Evolutionary conservation across 176 grass and related monocot genomes (phyloP), one percentile per base, ranked within the genome.

Genomic region (Tuctoria greenei): DNA sequence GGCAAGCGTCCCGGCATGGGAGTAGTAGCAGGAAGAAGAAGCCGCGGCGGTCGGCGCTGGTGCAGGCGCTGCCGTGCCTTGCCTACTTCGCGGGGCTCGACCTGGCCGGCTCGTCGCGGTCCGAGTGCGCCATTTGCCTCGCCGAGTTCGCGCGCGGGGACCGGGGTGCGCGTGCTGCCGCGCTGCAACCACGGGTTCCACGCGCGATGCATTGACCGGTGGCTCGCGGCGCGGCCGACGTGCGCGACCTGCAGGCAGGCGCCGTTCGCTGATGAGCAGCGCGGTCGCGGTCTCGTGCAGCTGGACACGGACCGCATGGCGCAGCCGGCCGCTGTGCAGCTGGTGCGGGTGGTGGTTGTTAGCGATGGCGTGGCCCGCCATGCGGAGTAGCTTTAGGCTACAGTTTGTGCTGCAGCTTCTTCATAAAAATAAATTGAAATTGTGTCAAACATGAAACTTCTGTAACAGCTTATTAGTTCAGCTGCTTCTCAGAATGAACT

Each of bases 41-140:
- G 64, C 51, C 3, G 42, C 28, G 39, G 0, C 1, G 13, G 8
- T 6, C 57, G 39, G 40, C 28, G 47, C 44, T 71, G 61, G 70
- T 28, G 7, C 63, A 15, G 35, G 76, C 63, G n/a, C 64, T 95
- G 17, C 83, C 86, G 9, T 67, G 56, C 11, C 25, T 79, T 49
- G 73, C 65, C 7, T 95, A 89, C 79, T 77, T 81, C 8, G 35
- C 74, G 5, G 82, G 31, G 36, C 61, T 88, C 8, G 61, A 86
- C 69, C 58, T 91, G 74, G 79, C 79, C 2, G 86, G 86, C 4
- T 82, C 83, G 37, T 72, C 86, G 45, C 79, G 64, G 24, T 60
- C 59, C 10, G 86, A 93, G 86, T 97, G 94, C 75, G 80, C 86
- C 56, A 93, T 93, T 59, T 97, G 94, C 80, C 86, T 97, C 72